Conservation (phyloP, 345 rosid genomes). For the Eucalyptus cladocalyx region DNA sequence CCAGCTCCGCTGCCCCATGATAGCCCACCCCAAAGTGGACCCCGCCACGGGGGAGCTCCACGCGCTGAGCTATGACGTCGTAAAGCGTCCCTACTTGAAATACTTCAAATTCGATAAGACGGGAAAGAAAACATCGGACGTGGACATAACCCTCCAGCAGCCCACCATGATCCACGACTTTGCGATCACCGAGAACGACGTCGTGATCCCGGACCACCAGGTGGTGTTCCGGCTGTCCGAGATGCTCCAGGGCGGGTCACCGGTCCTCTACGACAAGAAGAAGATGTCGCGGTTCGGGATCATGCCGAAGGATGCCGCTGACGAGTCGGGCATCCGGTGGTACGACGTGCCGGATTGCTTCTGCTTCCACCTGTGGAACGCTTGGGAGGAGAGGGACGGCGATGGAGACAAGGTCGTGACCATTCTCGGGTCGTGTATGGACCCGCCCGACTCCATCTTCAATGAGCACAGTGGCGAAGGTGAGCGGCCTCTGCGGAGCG, state of each 20-base stretch:
- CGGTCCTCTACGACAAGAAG: constrained; percentile 31
- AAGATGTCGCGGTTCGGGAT: constrained; percentile 49
- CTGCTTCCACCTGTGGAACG: constrained; percentile 71
- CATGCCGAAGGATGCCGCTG: constrained; percentile 18
- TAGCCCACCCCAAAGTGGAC: constrained; percentile 76
- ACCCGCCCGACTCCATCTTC: constrained; percentile 59
- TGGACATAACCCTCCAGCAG: constrained; percentile 23
- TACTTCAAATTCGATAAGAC: constrained; percentile 35
- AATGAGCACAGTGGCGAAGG: constrained; percentile 31
- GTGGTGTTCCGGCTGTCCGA: constrained; percentile 59
- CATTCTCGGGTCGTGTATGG: constrained; percentile 66
- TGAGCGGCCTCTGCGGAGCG: constrained; percentile 6
- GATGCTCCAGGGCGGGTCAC: constrained; percentile 73
- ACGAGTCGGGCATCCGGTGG: constrained; percentile 38
- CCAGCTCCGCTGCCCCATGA: constrained; percentile 48
- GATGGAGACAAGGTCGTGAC: constrained; percentile 23
- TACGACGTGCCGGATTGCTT: constrained; percentile 42
- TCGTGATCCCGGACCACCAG: constrained; percentile 65
- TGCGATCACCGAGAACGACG: constrained; percentile 38
- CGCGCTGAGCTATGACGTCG: constrained; percentile 49
- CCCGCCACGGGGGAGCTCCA: constrained; percentile 45
- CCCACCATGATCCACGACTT: constrained; percentile 78
- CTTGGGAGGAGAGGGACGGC: constrained; percentile 52
- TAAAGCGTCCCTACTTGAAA: constrained; percentile 40
- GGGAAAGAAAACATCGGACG: constrained; percentile 40